Base-by-base conservation (phyloP, 768 basidiomycete species). In the Scleroderma citrinum region DNA sequence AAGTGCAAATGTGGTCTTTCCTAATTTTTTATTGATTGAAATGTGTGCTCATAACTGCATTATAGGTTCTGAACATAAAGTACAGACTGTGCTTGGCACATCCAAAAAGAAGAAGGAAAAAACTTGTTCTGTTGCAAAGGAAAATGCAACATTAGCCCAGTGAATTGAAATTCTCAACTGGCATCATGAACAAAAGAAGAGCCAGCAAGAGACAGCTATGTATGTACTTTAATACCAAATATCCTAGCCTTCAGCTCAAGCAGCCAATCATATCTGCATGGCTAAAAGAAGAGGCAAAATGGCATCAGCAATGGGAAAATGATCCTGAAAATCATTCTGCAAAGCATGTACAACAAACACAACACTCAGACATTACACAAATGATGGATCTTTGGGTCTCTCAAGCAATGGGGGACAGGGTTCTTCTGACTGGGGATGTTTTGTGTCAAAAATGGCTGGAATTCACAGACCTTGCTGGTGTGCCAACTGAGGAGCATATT, bases 341-440 rank as follows among this genome's bases (percentile, higher is more conserved):
- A 13, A 50, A 54, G 23, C 3, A 8, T 3, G 11, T 46, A 14
- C 44, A 48, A 12, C 66, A 68, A 39, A 68, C 60, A 3, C 45
- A 67, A 32, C 64, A 68, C 30, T 67, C 68, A 2, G 64, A 71
- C 26, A 53, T 73, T 2, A 52, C 59, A 0, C 63, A 71, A 32
- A 69, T 69, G 65, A 38, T 72, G 55, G 54, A 68, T 1, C 50
- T 71, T 1, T 72, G 71, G 71, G 59, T 70, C 3, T 55, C 52
- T 12, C 63, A 69, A 40, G 71, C 67, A 11, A 73, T 74, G 65
- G 67, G 67, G 5, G 59, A 70, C 13, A 12, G 21, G 0, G 43
- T 74, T n/a, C 16, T 59, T 0, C 24, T 76, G 16, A 73, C 59
- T 29, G 66, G 69, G 1, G 64, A 56, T 1, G 41, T 56, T 24